These are phyloP conservation scores for Cryphonectria japonica DNA, from an alignment of 2,329 filamentous ascomycete species.

Conservation along the genomic window DNA sequence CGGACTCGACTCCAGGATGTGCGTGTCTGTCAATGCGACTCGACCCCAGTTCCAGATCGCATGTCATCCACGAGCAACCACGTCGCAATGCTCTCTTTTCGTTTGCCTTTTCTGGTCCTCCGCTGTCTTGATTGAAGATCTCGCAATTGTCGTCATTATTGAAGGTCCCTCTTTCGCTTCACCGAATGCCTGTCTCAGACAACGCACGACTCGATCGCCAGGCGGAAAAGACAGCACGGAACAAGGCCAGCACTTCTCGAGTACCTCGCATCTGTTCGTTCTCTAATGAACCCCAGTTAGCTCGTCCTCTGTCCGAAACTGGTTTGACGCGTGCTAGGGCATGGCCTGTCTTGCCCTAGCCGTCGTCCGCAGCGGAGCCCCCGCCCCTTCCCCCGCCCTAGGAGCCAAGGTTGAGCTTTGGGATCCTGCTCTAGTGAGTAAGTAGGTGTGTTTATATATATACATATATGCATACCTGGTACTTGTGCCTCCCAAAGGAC, in stretches of 20 bases:
- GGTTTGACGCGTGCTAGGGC: slow-evolving; percentile 6
- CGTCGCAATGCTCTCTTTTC: background rate
- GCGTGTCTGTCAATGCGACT: background rate
- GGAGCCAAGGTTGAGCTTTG: background rate
- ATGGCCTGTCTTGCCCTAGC: background rate
- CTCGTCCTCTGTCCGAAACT: slow-evolving; percentile 6
- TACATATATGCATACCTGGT: too few relatives aligned
- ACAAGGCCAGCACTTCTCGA: background rate
- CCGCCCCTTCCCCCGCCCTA: too few relatives aligned
- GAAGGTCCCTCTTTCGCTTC: background rate
- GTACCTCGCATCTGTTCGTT: background rate
- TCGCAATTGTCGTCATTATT: background rate
- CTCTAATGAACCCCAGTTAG: background rate
- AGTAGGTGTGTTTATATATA: background rate
- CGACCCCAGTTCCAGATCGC: slow-evolving; percentile 14
- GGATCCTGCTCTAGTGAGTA: background rate
- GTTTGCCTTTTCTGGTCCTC: too few relatives aligned
- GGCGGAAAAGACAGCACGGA: slow-evolving; percentile 2
- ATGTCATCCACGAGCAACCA: slow-evolving; percentile 12
- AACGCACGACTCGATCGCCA: slow-evolving; percentile 18
- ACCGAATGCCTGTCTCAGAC: slow-evolving; percentile 24
- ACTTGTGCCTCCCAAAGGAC: background rate
- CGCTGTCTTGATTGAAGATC: background rate
- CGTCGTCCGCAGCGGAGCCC: background rate
- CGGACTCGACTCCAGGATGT: slow-evolving; percentile 12